These are phyloP conservation scores for Rachicladosporium sp. DNA, from an alignment of 2,329 filamentous ascomycete species.

Conservation along the genomic window DNA sequence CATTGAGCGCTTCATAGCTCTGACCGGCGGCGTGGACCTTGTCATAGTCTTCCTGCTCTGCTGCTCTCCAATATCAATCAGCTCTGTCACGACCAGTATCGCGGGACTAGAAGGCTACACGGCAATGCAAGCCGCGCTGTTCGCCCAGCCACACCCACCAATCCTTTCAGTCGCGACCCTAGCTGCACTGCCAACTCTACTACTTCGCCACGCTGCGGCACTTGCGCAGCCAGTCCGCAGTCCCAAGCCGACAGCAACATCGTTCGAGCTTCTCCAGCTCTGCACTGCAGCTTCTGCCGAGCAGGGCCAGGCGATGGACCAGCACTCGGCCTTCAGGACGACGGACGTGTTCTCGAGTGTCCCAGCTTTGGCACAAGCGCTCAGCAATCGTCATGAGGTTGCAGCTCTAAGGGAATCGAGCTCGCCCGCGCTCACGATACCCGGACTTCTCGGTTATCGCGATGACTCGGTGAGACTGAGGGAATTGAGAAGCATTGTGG, in stretches of 20 bases:
- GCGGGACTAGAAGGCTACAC: slow-evolving; percentile 15
- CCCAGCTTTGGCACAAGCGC: slow-evolving; percentile 11
- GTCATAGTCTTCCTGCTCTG: slow-evolving; percentile 22
- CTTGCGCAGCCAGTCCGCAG: slow-evolving; percentile 3
- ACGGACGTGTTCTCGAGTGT: slow-evolving; percentile 17
- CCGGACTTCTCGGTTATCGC: slow-evolving; percentile 11
- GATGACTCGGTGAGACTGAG: slow-evolving; percentile 10
- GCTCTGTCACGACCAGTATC: background rate
- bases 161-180: slow-evolving; percentile 16
- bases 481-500: slow-evolving; percentile 23
- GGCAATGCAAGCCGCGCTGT: slow-evolving; percentile 16
- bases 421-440: slow-evolving; percentile 3
- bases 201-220: slow-evolving; percentile 4
- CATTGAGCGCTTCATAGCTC: slow-evolving; percentile 19
- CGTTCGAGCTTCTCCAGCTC: slow-evolving; percentile 14
- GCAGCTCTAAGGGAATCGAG: slow-evolving; percentile 4
- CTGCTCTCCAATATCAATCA: slow-evolving; percentile 3
- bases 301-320: slow-evolving; percentile 6
- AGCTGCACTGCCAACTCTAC: slow-evolving; percentile 11
- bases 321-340: slow-evolving; percentile 13
- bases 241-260: background rate
- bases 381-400: slow-evolving; percentile 1
- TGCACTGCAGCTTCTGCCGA: slow-evolving; percentile 13
- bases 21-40: slow-evolving; percentile 18
- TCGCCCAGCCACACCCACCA: slow-evolving; percentile 11